Base-by-base conservation (phyloP, 164 flowering plant genomes). In the Echeveria elegans region DNA sequence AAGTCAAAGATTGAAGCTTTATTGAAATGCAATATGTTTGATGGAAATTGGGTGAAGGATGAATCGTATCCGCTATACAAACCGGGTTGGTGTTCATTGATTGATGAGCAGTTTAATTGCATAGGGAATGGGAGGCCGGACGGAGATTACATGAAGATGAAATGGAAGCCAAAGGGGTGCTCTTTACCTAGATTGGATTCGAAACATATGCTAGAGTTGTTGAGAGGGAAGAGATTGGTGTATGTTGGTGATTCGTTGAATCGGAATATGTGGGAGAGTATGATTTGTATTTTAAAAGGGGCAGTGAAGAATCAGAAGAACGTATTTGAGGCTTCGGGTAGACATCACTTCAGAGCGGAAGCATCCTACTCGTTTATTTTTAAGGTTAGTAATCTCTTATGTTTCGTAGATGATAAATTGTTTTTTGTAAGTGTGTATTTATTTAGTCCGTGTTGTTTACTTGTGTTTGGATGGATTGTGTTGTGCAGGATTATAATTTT, bases 181-280 rank as follows among this genome's bases (percentile, higher is more conserved):
- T 83, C 84, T 10, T 73, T 90, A 24, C 89, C 89, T 80, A 92
- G 95, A 47, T 64, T 89, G 52, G 83, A 92, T 77, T 86, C 86
- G 16, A 84, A 84, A 60, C 87, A 86, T 77, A 82, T 88, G 74
- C 78, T 92, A 66, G 88, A 86, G 78, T 79, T 85, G 63, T 67
- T 92, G 67, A 85, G 91, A 77, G 94, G 96, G 47, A 78, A 81
- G 78, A 86, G 79, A 74, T 77, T 92, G 63, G 85, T 86, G 45
- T 89, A 88, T 75, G 92, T 92, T 40, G 96, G 98, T 28, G 92
- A 92, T 74, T 92, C 95, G 3, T 76, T 92, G 65, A 92, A 88
- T 67, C 72, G 98, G 76, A 92, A 92, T 77, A 89, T 88, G 98
- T 92, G 98, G 98, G 95, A 92, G 70, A 89, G 96, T 60, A 72